Base-by-base conservation (phyloP, 192 early-diverging fungal genomes). In the Coemansia sp. region DNA sequence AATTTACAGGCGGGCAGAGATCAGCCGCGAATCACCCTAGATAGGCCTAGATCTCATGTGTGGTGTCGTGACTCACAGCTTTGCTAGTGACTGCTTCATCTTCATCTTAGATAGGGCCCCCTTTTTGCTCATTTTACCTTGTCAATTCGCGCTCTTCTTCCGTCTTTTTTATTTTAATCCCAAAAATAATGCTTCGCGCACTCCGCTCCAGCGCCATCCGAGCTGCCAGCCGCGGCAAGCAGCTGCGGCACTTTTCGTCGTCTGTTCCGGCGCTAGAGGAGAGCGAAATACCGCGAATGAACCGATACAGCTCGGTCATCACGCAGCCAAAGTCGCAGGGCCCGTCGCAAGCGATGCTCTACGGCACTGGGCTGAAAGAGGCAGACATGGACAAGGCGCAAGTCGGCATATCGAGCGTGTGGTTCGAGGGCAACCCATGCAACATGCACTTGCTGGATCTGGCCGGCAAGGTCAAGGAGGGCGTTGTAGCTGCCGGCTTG, bases 341-440 rank as follows among this genome's bases (percentile, higher is more conserved):
- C 50, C 94, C 95, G 24, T 91, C 93, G 53, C 97, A 99, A 78
- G 97, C 97, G 3, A 95, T 97, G 93, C 87, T 99, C 64, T 89
- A 93, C 67, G 97, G 88, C n/a, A 97, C 94, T 4, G 97, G 97
- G 21, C 74, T 99, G 58, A 86, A 83, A 46, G 85, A 88, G 22
- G 83, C 76, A 4, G 90, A 96, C 57, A 84, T 99, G 83, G 72
- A 70, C 60, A 88, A 92, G 71, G 86, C 93, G 17, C 95, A 97
- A 82, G 93, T 99, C 27, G 97, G 97, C 33, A 99, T 99, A 65
- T 86, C 93, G 8, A 91, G 88, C 78, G 95, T 99, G 82, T 95
- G 95, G 94, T 97, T 94, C 69, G 97, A 99, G 72, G 97, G 97
- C 59, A 99, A 99, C 80, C 95, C 97, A 9, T 99, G 97, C 84